A percentile compares a stretch with the other conserved stretches of the same genome.
These are phyloP conservation scores for Rhodotorula sp. DNA, from an alignment of 1,284 basidiomycete genomes.

Conservation along the genomic window DNA sequence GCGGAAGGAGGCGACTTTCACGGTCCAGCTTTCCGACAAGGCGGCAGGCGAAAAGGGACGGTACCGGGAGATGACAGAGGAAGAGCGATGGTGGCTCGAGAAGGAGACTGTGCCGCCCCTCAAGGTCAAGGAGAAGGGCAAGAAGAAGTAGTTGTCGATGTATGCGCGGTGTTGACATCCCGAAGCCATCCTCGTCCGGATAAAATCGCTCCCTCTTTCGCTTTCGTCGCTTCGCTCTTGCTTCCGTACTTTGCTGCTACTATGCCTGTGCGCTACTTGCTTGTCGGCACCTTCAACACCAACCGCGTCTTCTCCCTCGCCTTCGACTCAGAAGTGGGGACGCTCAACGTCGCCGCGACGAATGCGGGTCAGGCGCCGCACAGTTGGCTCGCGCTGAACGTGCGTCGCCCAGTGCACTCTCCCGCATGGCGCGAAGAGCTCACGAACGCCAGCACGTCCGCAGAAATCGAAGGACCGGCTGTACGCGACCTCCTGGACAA, in stretches of 20 bases:
- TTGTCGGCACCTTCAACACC: constrained; percentile 48
- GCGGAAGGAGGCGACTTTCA: background rate
- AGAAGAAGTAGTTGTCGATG: background rate
- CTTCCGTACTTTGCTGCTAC: too few relatives aligned
- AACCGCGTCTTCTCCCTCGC: constrained; percentile 44
- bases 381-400: constrained; percentile 46
- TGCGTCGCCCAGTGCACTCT: background rate
- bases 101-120: background rate
- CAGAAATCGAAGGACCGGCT: constrained; percentile 36
- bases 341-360: constrained; percentile 31
- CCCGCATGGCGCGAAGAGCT: background rate
- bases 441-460: background rate
- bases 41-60: constrained; percentile 14
- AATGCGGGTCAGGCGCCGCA: constrained; percentile 44
- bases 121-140: background rate
- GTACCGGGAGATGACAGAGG: background rate
- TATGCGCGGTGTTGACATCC: too few relatives aligned
- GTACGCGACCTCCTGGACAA: constrained; percentile 47
- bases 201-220: background rate
- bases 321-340: constrained; percentile 36
- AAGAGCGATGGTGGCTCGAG: constrained; percentile 18
- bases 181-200: too few relatives aligned
- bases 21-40: background rate
- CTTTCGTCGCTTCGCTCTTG: background rate
- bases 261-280: constrained; percentile 33